Evolutionary conservation across 129 eudicot species (phyloP).

Genomic region (Artemisia argyi): DNA sequence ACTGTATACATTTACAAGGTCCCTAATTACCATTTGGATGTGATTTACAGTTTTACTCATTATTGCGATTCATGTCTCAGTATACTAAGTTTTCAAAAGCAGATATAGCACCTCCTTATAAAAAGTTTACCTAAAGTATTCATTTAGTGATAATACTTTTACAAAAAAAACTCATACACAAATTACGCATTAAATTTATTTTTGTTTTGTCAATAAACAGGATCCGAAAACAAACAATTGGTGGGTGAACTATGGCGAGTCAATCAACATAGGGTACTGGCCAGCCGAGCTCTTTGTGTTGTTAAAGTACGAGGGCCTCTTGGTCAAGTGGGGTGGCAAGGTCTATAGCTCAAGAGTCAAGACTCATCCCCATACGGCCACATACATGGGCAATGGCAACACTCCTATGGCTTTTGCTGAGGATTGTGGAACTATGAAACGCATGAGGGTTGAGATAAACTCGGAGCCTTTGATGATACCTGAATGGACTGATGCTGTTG

Average conservation of each 20-base stretch:
- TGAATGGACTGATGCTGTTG: conserved; percentile 36
- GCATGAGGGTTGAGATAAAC: conserved; percentile 52
- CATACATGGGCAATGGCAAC: conserved; percentile 53
- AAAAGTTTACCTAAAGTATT: too few relatives aligned
- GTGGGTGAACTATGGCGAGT: conserved; percentile 64
- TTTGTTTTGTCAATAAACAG: conserved; percentile 22
- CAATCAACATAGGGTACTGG: conserved; percentile 69
- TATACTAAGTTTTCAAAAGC: too few relatives aligned
- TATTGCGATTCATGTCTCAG: too few relatives aligned
- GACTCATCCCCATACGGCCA: conserved; percentile 51
- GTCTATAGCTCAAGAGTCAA: conserved; percentile 59
- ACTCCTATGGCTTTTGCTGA: conserved; percentile 30
- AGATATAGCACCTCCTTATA: too few relatives aligned
- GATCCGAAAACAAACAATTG: conserved; percentile 54
- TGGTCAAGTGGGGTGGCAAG: conserved; percentile 76
- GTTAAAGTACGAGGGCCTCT: conserved; percentile 38
- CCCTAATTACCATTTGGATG: neutral
- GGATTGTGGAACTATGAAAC: conserved; percentile 41
- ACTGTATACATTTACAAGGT: conserved; percentile 50
- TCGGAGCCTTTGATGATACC: conserved; percentile 46
- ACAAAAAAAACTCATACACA: too few relatives aligned
- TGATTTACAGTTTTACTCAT: neutral
- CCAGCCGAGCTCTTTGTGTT: conserved; percentile 52
- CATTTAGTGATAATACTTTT: too few relatives aligned
- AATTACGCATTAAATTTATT: neutral